Conservation (phyloP, 495 filamentous ascomycete species). For the Aspergillus cavernicola region DNA sequence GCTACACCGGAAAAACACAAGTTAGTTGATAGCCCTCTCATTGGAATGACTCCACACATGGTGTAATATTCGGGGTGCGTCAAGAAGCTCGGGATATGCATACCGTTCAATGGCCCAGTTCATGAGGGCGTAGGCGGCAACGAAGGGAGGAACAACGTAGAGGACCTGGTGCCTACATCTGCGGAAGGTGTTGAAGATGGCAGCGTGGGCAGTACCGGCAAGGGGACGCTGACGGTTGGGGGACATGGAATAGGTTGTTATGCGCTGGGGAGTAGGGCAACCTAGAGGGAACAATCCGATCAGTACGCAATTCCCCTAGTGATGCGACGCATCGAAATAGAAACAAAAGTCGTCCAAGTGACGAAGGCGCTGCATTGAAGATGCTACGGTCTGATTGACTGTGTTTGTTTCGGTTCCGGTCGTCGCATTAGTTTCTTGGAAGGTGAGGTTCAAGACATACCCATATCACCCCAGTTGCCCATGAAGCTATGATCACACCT, state of each 20-base stretch:
- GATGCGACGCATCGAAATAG: not conserved
- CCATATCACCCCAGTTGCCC: conserved; percentile 81
- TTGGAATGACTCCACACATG: too few relatives aligned
- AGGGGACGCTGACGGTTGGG: conserved; percentile 64
- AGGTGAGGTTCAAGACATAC: conserved; percentile 49
- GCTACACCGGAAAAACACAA: conserved; percentile 37
- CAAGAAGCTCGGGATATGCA: conserved; percentile 20
- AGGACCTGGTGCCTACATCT: conserved; percentile 64
- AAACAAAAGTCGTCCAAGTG: not conserved
- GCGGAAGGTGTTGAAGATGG: conserved; percentile 62
- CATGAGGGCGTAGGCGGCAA: conserved; percentile 72
- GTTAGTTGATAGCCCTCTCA: conserved; percentile 5
- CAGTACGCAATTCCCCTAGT: not conserved
- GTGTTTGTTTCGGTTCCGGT: not conserved
- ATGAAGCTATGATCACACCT: conserved; percentile 59
- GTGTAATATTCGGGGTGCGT: too few relatives aligned
- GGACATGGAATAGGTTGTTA: conserved; percentile 59
- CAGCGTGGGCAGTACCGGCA: conserved; percentile 56
- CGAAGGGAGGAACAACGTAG: conserved; percentile 75
- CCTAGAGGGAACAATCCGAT: conserved; percentile 22
- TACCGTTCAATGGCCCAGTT: conserved; percentile 85
- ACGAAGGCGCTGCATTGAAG: not conserved
- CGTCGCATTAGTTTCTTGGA: not conserved
- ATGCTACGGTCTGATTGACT: not conserved
- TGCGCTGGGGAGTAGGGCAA: conserved; percentile 56